A percentile compares a stretch with the other conserved stretches of the same genome.
Evolutionary conservation across 805 yeast species (phyloP).

Genomic region (Candida odintsovae): DNA sequence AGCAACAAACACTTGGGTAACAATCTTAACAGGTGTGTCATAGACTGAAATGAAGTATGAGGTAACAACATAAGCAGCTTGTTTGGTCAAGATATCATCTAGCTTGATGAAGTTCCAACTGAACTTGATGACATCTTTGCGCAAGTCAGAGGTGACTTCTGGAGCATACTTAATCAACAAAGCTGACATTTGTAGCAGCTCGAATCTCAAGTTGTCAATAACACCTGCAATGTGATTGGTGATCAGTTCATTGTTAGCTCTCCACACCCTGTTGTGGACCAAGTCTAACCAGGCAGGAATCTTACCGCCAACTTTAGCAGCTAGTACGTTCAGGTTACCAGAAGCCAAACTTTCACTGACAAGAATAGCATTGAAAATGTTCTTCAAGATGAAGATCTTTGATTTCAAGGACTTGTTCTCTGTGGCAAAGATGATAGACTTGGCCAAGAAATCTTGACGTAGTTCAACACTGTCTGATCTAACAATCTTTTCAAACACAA

Average conservation of each 20-base stretch:
- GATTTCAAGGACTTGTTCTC: slow-evolving; percentile 44
- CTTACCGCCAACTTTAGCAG: slow-evolving; percentile 29
- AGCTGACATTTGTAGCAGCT: slow-evolving; percentile 76
- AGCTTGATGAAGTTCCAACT: slow-evolving; percentile 90
- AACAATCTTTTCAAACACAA: slow-evolving; percentile 51
- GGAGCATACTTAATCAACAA: slow-evolving; percentile 68
- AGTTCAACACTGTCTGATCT: slow-evolving; percentile 38
- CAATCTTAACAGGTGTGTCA: slow-evolving; percentile 84
- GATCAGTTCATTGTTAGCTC: slow-evolving; percentile 46
- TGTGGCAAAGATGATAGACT: slow-evolving; percentile 45
- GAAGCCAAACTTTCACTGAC: slow-evolving; percentile 50
- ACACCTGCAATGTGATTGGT: slow-evolving; percentile 56
- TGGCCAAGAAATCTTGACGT: slow-evolving; percentile 46
- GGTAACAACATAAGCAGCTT: slow-evolving; percentile 87
- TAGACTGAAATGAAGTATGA: slow-evolving; percentile 80
- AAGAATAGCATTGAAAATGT: slow-evolving; percentile 60
- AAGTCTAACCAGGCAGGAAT: slow-evolving; percentile 57
- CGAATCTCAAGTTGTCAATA: slow-evolving; percentile 69
- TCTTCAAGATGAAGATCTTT: slow-evolving; percentile 54
- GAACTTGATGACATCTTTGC: slow-evolving; percentile 85
- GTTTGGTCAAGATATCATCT: slow-evolving; percentile 85
- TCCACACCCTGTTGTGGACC: slow-evolving; percentile 70
- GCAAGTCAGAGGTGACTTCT: slow-evolving; percentile 45
- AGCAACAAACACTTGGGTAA: slow-evolving; percentile 90
- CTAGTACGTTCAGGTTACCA: slow-evolving; percentile 42